These are phyloP conservation scores for Cubamyces sp. DNA, from an alignment of 768 basidiomycete species.

Conservation along the genomic window DNA sequence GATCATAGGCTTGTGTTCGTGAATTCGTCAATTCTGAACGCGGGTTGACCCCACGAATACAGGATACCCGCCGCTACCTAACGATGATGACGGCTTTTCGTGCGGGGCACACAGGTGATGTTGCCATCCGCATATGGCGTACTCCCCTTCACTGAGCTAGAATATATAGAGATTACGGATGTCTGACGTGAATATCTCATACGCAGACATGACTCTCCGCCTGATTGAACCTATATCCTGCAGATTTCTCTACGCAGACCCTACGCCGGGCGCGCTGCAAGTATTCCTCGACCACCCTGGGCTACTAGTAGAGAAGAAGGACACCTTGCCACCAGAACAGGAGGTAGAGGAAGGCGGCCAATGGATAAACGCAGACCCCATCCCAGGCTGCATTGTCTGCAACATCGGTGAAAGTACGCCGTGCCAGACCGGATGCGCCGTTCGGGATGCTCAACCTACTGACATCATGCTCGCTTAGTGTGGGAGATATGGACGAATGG, in stretches of 20 bases:
- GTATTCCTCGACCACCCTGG: conserved; percentile 65
- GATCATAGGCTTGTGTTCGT: conserved; percentile 59
- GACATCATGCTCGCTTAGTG: conserved; percentile 50
- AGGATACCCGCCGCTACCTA: conserved; percentile 89
- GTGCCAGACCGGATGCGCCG: not conserved
- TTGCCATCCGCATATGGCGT: not conserved
- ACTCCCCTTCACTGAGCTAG: not conserved
- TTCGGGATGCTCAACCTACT: not conserved
- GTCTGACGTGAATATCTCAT: conserved; percentile 63
- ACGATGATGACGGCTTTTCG: conserved; percentile 79
- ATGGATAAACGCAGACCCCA: conserved; percentile 88
- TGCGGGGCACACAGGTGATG: conserved; percentile 88
- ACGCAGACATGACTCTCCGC: not conserved
- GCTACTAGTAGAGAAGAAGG: conserved; percentile 28
- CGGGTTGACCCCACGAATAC: not conserved
- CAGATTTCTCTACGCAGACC: conserved; percentile 87
- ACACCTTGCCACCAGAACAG: conserved; percentile 42
- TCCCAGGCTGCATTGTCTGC: conserved; percentile 82
- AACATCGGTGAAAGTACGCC: conserved; percentile 89
- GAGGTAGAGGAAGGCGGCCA: conserved; percentile 60
- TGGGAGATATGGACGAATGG: conserved; percentile 94
- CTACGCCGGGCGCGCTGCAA: conserved; percentile 79
- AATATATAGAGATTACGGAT: conserved; percentile 79
- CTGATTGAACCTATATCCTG: not conserved
- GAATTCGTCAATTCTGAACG: conserved; percentile 10